Conservation (phyloP, 371 early-diverging fungal species). For the Funneliformis caledonium region DNA sequence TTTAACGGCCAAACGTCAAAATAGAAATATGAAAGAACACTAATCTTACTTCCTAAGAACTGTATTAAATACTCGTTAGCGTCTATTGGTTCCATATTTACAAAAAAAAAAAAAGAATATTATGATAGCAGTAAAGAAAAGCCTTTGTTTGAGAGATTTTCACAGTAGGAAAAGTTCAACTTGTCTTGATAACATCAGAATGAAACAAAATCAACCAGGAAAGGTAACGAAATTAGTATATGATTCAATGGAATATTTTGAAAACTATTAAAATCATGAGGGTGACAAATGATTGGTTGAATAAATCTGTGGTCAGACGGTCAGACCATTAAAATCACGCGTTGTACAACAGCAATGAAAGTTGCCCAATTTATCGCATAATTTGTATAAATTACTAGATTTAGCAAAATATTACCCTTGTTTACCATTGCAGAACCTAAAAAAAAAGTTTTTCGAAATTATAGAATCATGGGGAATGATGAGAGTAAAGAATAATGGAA, state of each 20-base stretch:
- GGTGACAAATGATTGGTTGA: neutral
- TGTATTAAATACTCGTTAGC: slow-evolving; percentile 40
- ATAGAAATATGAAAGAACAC: neutral
- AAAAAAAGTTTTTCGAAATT: no score
- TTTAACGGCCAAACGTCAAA: neutral
- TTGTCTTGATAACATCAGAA: neutral
- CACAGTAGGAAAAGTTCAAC: neutral
- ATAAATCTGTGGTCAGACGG: neutral
- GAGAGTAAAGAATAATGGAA: no score
- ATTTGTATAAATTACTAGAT: no score
- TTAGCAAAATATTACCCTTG: no score
- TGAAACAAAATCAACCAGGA: neutral
- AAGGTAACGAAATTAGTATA: neutral
- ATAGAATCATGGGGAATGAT: no score
- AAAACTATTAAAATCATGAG: neutral
- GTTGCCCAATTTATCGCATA: no score
- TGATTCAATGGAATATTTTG: neutral
- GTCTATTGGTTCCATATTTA: slow-evolving; percentile 26
- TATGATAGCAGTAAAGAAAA: neutral
- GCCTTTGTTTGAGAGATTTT: neutral
- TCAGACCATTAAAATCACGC: no score
- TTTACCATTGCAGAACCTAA: no score
- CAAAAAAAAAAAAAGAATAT: neutral
- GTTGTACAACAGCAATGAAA: no score
- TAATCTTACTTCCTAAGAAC: slow-evolving; percentile 30